These are phyloP conservation scores for Cladosporium oxysporum DNA, from an alignment of 2,329 filamentous ascomycete genomes.

Conservation along the genomic window DNA sequence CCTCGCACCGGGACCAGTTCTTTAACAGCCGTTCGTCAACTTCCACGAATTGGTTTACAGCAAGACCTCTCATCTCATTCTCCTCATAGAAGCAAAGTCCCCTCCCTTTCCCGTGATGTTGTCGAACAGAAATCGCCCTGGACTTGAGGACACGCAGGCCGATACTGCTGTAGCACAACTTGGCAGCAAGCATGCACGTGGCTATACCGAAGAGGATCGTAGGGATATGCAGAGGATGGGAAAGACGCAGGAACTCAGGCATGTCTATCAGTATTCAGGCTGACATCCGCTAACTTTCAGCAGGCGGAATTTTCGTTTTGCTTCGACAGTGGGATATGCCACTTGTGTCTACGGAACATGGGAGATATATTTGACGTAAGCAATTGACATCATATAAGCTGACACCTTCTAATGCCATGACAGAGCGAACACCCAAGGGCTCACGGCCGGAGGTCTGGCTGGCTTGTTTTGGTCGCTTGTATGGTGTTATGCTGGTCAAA, in stretches of 20 bases:
- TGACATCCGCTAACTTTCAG: slow-evolving; percentile 25
- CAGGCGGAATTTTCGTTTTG: not conserved
- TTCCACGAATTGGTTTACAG: too few species aligned
- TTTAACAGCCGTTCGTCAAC: too few species aligned
- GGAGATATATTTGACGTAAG: too few species aligned
- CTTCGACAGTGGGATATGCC: not conserved
- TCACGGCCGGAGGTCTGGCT: slow-evolving; percentile 32
- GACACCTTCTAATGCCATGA: slow-evolving; percentile 27
- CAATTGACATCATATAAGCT: slow-evolving; percentile 35
- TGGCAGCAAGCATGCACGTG: not conserved
- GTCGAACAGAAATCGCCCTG: too few species aligned
- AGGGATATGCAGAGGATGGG: slow-evolving; percentile 51
- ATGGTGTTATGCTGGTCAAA: slow-evolving; percentile 31
- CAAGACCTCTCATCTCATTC: too few species aligned
- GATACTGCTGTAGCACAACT: too few species aligned
- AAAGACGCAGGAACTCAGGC: slow-evolving; percentile 50
- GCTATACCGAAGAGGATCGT: slow-evolving; percentile 35
- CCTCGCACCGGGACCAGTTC: too few species aligned
- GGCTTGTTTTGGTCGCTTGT: slow-evolving; percentile 36
- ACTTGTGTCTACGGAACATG: not conserved
- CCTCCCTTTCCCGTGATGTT: too few species aligned
- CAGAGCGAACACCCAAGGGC: slow-evolving; percentile 15
- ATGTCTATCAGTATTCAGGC: slow-evolving; percentile 52
- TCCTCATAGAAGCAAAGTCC: too few species aligned
- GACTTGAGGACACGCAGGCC: too few species aligned